Conservation (phyloP, 345 rosid species). For the Reutealis trisperma region DNA sequence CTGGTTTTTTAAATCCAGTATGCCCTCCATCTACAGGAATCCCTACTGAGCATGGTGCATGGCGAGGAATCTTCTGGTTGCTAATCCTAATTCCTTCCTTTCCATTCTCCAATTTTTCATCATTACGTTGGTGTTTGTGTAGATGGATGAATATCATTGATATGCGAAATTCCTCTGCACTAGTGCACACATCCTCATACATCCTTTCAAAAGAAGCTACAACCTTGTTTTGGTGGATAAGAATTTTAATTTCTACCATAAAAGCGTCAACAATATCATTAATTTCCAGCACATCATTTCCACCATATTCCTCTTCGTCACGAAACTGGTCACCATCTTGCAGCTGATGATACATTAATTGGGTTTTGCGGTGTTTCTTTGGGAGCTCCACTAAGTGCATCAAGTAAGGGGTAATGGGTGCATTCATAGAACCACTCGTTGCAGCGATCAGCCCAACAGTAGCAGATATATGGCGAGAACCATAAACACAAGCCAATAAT, state of each 20-base stretch:
- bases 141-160: constrained; percentile 71
- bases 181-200: constrained; percentile 69
- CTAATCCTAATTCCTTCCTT: constrained; percentile 61
- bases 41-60: constrained; percentile 79
- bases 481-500: constrained; percentile 60
- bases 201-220: constrained; percentile 53
- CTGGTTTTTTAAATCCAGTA: constrained; percentile 70
- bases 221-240: constrained; percentile 55
- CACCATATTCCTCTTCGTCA: constrained; percentile 79
- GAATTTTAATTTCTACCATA: constrained; percentile 43
- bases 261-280: constrained; percentile 66
- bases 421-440: constrained; percentile 38
- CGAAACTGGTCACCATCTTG: constrained; percentile 57
- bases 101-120: constrained; percentile 62
- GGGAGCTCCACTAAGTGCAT: constrained; percentile 81
- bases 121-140: constrained; percentile 87
- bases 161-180: constrained; percentile 62
- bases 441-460: constrained; percentile 54
- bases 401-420: constrained; percentile 56
- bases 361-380: constrained; percentile 42
- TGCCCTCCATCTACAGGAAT: constrained; percentile 64
- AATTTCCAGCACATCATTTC: constrained; percentile 72
- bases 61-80: constrained; percentile 69
- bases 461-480: constrained; percentile 70
- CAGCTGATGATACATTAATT: constrained; percentile 63